phyloP scores from a whole-genome alignment of 805 yeast genomes.

The Yamadazyma nakazawae region DNA sequence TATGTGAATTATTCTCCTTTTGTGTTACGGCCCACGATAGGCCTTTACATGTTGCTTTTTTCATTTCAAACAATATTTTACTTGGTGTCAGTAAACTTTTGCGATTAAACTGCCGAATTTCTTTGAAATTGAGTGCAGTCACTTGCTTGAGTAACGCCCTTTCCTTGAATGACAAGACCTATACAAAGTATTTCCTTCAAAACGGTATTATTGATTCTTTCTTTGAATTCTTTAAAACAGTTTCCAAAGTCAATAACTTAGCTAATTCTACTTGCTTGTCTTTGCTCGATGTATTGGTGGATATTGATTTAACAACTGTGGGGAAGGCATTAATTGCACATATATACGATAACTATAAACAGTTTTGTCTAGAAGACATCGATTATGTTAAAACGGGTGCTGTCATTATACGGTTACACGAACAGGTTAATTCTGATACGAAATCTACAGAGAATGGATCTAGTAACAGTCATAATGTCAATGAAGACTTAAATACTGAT shows the following conservation, averaged over 20 bases:
- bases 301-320: constrained; percentile 18
- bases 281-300: constrained; percentile 47
- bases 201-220: constrained; percentile 50
- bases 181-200: constrained; percentile 54
- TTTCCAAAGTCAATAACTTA: constrained; percentile 53
- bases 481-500: constrained; percentile 12
- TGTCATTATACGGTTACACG: constrained; percentile 17
- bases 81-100: constrained; percentile 53
- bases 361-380: constrained; percentile 22
- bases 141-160: constrained; percentile 66
- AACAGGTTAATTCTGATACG: constrained; percentile 7
- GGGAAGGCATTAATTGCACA: constrained; percentile 24
- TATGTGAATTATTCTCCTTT: constrained; percentile 70
- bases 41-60: constrained; percentile 55
- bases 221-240: constrained; percentile 47
- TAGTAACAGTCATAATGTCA: constrained; percentile 8
- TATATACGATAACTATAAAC: constrained; percentile 29
- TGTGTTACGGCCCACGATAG: constrained; percentile 65
- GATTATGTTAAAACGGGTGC: constrained; percentile 29
- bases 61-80: constrained; percentile 57
- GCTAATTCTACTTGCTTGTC: constrained; percentile 75
- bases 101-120: constrained; percentile 38
- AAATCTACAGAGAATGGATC: neutral
- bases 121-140: constrained; percentile 63
- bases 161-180: constrained; percentile 58